Percentiles rank a stretch among this genome's conserved stretches.
Conservation (phyloP, 352 stramenopile genomes). For the Elongisporangium anandrum region DNA sequence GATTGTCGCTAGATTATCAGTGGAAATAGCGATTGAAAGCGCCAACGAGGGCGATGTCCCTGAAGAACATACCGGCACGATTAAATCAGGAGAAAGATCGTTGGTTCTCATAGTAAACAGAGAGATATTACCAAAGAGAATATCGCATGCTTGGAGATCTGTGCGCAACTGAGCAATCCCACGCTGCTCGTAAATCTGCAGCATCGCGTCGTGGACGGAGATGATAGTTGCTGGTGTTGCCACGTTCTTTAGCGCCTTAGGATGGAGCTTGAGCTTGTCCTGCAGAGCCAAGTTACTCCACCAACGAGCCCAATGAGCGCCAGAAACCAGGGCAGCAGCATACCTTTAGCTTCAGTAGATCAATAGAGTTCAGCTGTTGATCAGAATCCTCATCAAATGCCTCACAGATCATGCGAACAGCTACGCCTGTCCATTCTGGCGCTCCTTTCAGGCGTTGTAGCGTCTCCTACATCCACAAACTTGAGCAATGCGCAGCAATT, state of each 20-base stretch:
- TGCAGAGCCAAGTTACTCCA: background rate
- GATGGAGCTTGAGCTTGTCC: background rate
- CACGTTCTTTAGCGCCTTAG: background rate
- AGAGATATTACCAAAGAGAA: conserved; percentile 51
- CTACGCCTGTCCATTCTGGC: conserved; percentile 24
- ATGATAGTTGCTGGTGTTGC: conserved; percentile 4
- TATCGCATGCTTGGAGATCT: conserved; percentile 34
- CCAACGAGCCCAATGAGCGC: background rate
- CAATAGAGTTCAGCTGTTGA: conserved; percentile 17
- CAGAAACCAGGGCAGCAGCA: too few relatives aligned
- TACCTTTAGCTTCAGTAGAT: conserved; percentile 36
- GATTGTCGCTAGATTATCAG: conserved; percentile 19
- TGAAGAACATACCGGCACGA: background rate
- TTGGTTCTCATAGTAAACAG: too few relatives aligned
- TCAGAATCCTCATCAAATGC: conserved; percentile 30
- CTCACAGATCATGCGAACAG: conserved; percentile 34
- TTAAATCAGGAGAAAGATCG: too few relatives aligned
- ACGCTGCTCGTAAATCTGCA: conserved; percentile 25
- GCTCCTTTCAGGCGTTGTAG: conserved; percentile 1
- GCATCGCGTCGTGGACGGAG: conserved; percentile 4
- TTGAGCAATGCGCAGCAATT: background rate
- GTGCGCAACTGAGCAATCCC: conserved; percentile 18
- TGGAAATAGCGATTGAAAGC: conserved; percentile 15
- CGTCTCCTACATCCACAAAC: background rate
- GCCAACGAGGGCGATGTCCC: conserved; percentile 15